phyloP scores from a whole-genome alignment of 495 filamentous ascomycete species.

The Hypoxylon subgilvum region DNA sequence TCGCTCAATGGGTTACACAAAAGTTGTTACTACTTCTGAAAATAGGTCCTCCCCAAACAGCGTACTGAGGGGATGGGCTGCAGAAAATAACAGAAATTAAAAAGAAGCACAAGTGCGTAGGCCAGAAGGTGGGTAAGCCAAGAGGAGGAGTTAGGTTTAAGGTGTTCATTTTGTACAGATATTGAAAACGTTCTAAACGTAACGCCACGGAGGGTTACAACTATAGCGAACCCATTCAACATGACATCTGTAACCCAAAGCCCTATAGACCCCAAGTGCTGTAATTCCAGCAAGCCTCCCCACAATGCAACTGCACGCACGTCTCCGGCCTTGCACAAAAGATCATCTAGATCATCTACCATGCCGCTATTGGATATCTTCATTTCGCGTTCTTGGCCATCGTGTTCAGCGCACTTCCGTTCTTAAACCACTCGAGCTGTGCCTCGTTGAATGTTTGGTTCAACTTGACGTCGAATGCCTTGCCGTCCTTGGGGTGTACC shows the following conservation, averaged over 20 bases:
- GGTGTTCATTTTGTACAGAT: slow-evolving; percentile 41
- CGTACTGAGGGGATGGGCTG: no score
- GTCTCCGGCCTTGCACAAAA: slow-evolving; percentile 30
- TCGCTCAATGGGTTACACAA: no score
- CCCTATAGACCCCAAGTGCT: slow-evolving; percentile 42
- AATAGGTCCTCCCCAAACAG: no score
- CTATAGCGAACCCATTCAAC: slow-evolving; percentile 36
- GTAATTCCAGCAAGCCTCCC: slow-evolving; percentile 40
- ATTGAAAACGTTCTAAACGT: slow-evolving; percentile 31
- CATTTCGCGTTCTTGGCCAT: slow-evolving; percentile 76
- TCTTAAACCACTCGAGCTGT: slow-evolving; percentile 98
- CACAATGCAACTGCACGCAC: slow-evolving; percentile 40
- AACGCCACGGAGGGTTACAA: slow-evolving; percentile 36
- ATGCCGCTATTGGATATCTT: slow-evolving; percentile 1
- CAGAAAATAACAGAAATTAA: no score
- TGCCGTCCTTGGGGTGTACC: slow-evolving; percentile 86
- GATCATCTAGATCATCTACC: neutral
- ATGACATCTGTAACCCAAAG: slow-evolving; percentile 41
- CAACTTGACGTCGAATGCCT: slow-evolving; percentile 80
- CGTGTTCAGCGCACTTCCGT: slow-evolving; percentile 94
- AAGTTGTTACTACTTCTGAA: no score
- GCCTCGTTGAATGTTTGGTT: slow-evolving; percentile 95
- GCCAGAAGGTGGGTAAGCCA: no score
- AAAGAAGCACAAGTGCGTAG: no score
- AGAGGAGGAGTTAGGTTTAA: no score